Conservation (phyloP, 192 early-diverging fungal species). For the Entophlyctis luteolus region DNA sequence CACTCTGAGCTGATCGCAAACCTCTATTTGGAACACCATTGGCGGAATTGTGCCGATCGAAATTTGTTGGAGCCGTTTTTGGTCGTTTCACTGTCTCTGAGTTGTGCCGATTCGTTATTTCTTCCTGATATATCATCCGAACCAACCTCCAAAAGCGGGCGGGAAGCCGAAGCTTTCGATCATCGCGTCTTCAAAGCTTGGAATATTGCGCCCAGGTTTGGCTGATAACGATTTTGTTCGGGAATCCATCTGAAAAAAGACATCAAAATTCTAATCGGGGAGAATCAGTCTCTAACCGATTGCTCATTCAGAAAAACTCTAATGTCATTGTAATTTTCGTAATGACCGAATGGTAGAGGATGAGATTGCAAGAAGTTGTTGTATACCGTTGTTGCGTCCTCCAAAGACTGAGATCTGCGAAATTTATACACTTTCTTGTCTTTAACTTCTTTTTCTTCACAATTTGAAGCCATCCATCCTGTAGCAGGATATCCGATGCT, state of each 20-base stretch:
- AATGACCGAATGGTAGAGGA: constrained; percentile 17
- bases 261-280: no score
- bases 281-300: no score
- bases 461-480: not conserved
- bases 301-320: not conserved
- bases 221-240: no score
- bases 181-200: constrained; percentile 10
- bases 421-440: not conserved
- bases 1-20: no score
- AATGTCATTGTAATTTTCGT: constrained; percentile 6
- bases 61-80: constrained; percentile 2
- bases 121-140: no score
- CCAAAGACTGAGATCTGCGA: constrained; percentile 13
- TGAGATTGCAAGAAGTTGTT: not conserved
- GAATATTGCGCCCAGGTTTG: not conserved
- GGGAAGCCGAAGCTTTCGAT: constrained; percentile 6
- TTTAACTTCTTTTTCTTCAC: not conserved
- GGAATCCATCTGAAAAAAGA: not conserved
- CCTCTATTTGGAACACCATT: not conserved
- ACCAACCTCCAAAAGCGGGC: not conserved
- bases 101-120: no score
- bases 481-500: constrained; percentile 14
- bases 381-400: constrained; percentile 6
- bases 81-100: no score
- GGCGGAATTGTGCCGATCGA: not conserved